Evolutionary conservation across 139 green algal species (phyloP).

Genomic region (Auxenochlorella protothecoides): DNA sequence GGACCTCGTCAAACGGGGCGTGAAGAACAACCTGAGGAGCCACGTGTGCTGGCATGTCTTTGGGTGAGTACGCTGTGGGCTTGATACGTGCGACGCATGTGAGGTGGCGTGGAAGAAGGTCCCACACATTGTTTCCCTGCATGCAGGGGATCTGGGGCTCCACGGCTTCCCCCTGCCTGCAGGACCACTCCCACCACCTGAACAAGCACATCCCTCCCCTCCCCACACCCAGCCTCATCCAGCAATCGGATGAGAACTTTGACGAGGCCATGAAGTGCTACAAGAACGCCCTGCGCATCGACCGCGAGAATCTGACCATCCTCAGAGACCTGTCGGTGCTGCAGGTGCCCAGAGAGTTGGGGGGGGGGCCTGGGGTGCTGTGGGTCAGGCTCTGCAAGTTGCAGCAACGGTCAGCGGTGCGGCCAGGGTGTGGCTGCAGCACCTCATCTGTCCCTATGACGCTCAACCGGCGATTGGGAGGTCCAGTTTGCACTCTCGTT

Average conservation of each 20-base stretch:
- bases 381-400: no score
- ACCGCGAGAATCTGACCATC: conserved; percentile 91
- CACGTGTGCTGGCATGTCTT: conserved; percentile 99
- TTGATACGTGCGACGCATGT: background rate
- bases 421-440: no score
- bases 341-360: conserved; percentile 42
- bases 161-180: no score
- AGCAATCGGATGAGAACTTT: conserved; percentile 89
- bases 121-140: background rate
- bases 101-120: background rate
- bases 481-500: no score
- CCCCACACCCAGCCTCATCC: conserved; percentile 61
- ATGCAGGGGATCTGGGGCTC: background rate
- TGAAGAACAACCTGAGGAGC: conserved; percentile 77
- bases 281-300: conserved; percentile 85
- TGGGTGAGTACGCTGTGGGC: conserved; percentile 45
- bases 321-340: conserved; percentile 80
- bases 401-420: background rate
- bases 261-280: conserved; percentile 99
- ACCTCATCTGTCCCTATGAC: no score
- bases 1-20: conserved; percentile 77
- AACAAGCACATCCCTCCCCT: background rate
- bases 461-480: no score
- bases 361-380: background rate
- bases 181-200: no score